Percentiles rank a stretch among this genome's conserved stretches.
Evolutionary conservation across 306 rosid genomes (phyloP).

Genomic region (Quercus robur): DNA sequence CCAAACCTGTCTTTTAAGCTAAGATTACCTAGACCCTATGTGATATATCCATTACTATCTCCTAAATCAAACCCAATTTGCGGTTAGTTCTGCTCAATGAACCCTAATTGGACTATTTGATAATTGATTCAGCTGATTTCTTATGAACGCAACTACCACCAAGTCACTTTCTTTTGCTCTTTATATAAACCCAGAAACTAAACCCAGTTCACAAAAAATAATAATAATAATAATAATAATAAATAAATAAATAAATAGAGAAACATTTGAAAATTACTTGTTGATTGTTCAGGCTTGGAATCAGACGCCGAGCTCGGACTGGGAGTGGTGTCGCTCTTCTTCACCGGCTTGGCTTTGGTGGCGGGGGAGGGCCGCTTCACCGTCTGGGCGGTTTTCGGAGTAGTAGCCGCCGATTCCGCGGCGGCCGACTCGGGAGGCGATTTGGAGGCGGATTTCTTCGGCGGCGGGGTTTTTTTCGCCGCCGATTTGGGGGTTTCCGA

Average conservation of each 20-base stretch:
- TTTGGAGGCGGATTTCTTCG: slow-evolving; percentile 42
- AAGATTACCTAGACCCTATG: too few species aligned
- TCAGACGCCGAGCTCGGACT: slow-evolving; percentile 12
- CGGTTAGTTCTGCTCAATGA: not conserved
- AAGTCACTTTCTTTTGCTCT: too few species aligned
- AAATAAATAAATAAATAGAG: not conserved
- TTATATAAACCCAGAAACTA: not conserved
- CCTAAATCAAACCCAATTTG: too few species aligned
- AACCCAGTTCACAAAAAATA: not conserved
- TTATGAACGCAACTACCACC: not conserved
- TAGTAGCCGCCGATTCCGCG: not conserved
- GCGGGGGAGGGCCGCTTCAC: slow-evolving; percentile 34
- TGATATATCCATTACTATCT: too few species aligned
- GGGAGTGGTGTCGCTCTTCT: slow-evolving; percentile 45
- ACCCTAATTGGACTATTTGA: not conserved
- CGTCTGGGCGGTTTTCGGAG: slow-evolving; percentile 16
- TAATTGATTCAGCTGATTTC: not conserved
- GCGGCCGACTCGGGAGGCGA: slow-evolving; percentile 17
- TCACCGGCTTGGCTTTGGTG: slow-evolving; percentile 32
- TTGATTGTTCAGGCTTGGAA: slow-evolving; percentile 28
- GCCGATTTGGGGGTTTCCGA: slow-evolving; percentile 38
- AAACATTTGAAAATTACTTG: slow-evolving; percentile 31
- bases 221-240: too few species aligned
- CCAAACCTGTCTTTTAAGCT: too few species aligned
- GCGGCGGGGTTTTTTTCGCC: slow-evolving; percentile 46